Conservation (phyloP, 2,329 filamentous ascomycete genomes). For the Xylariales sp. region DNA sequence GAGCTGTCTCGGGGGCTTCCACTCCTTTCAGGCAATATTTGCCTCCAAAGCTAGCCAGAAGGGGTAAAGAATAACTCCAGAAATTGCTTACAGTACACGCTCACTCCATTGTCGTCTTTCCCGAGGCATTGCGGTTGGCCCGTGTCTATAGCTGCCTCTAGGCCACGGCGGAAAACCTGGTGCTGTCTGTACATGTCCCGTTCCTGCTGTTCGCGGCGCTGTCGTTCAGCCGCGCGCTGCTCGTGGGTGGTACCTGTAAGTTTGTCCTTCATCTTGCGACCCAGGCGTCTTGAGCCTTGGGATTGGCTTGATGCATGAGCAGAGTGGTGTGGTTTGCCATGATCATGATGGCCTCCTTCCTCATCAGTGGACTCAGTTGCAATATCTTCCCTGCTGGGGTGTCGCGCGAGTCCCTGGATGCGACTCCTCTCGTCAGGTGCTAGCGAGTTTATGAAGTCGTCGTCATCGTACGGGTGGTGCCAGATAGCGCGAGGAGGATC, state of each 20-base stretch:
- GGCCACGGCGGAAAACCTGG: slow-evolving; percentile 42
- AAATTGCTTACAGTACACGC: too few relatives aligned
- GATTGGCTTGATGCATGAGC: neutral
- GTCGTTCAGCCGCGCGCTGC: slow-evolving; percentile 43
- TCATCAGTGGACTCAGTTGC: slow-evolving; percentile 41
- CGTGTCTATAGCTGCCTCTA: slow-evolving; percentile 45
- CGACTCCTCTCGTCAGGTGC: slow-evolving; percentile 42
- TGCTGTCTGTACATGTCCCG: slow-evolving; percentile 47
- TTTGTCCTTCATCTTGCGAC: slow-evolving; percentile 55
- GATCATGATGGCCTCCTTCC: slow-evolving; percentile 29
- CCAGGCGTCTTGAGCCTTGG: slow-evolving; percentile 30
- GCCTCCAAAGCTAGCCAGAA: too few relatives aligned
- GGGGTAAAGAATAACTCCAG: too few relatives aligned
- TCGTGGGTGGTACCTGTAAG: slow-evolving; percentile 52
- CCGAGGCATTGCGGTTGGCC: slow-evolving; percentile 52
- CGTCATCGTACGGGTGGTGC: slow-evolving; percentile 58
- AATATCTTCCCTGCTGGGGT: slow-evolving; percentile 32
- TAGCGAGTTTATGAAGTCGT: slow-evolving; percentile 44
- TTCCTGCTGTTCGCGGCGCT: slow-evolving; percentile 44
- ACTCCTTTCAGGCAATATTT: too few relatives aligned
- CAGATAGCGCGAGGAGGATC: slow-evolving; percentile 54
- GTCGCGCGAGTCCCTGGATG: slow-evolving; percentile 32
- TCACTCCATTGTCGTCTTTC: slow-evolving; percentile 46
- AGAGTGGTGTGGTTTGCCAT: slow-evolving; percentile 10
- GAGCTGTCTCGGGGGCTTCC: too few relatives aligned